Percentiles rank a stretch among this genome's conserved stretches.
Evolutionary conservation across 805 yeast species (phyloP).

Genomic region (Myxozyma sirexii): DNA sequence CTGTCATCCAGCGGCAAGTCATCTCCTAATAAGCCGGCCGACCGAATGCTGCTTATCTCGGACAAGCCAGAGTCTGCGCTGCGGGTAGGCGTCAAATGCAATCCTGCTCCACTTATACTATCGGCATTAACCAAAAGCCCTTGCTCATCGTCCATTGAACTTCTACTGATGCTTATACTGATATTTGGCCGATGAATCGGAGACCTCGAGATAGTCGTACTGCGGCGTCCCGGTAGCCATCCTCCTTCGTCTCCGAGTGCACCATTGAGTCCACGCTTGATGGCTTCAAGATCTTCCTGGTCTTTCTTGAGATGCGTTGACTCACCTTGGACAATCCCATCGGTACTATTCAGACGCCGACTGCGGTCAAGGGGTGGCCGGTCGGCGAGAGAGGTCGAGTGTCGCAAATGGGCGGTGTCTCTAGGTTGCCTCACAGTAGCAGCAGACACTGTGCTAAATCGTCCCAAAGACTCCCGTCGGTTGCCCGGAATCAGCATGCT

Average conservation of each 20-base stretch:
- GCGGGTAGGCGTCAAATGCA: conserved; percentile 1
- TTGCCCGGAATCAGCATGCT: neutral
- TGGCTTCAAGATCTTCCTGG: neutral
- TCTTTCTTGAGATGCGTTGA: neutral
- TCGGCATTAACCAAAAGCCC: neutral
- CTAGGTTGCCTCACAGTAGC: neutral
- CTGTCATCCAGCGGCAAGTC: neutral
- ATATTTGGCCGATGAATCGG: neutral
- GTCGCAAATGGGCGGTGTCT: neutral
- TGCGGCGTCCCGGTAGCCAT: neutral
- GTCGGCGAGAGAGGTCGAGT: neutral
- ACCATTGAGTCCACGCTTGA: neutral
- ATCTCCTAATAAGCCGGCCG: neutral
- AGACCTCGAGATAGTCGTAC: neutral
- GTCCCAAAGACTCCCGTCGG: neutral
- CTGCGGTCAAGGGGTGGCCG: neutral
- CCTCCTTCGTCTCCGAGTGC: conserved; percentile 4
- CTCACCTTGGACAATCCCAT: neutral
- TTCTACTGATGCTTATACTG: neutral
- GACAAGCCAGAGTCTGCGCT: neutral
- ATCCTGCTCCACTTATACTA: neutral
- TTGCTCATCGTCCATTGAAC: neutral
- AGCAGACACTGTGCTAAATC: neutral
- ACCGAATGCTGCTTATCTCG: neutral
- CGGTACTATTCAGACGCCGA: neutral